These are phyloP conservation scores for Purshia tridentata DNA, from an alignment of 306 rosid genomes.

Conservation along the genomic window DNA sequence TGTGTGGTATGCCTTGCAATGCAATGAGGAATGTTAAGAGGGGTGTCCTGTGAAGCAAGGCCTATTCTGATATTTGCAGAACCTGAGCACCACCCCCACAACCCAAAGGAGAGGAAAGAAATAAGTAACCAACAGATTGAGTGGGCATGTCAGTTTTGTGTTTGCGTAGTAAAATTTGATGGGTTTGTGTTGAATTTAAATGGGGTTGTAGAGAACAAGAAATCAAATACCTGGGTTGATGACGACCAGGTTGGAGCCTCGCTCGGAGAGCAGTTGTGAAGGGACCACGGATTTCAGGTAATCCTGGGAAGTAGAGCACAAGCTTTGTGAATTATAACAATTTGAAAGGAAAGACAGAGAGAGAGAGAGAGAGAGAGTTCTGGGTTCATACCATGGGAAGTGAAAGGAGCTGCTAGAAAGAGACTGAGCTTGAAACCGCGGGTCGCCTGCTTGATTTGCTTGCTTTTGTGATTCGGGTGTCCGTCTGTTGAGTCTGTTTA, in stretches of 20 bases:
- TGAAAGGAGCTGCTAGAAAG: neutral
- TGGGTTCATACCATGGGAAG: constrained; percentile 19
- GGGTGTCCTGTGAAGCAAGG: constrained; percentile 79
- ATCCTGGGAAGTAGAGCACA: constrained; percentile 56
- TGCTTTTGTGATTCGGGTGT: neutral
- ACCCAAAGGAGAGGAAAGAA: constrained; percentile 10
- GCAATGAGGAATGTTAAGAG: constrained; percentile 80
- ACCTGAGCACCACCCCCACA: constrained; percentile 39
- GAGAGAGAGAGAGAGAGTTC: neutral
- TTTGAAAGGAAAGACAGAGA: neutral
- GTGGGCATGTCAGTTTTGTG: neutral
- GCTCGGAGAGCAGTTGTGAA: constrained; percentile 76
- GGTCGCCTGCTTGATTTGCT: neutral
- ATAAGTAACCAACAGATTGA: constrained; percentile 11
- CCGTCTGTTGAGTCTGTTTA: too few relatives aligned
- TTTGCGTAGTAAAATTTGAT: neutral
- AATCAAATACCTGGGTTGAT: constrained; percentile 69
- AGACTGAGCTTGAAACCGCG: constrained; percentile 2
- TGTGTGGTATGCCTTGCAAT: constrained; percentile 75
- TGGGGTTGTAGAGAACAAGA: neutral
- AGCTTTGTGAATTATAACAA: neutral
- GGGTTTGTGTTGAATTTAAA: constrained; percentile 12
- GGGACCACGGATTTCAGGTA: constrained; percentile 91
- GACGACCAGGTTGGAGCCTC: constrained; percentile 90
- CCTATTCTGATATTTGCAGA: constrained; percentile 87